Conservation (phyloP, 2,329 filamentous ascomycete genomes). For the Fusarium veterinarium region DNA sequence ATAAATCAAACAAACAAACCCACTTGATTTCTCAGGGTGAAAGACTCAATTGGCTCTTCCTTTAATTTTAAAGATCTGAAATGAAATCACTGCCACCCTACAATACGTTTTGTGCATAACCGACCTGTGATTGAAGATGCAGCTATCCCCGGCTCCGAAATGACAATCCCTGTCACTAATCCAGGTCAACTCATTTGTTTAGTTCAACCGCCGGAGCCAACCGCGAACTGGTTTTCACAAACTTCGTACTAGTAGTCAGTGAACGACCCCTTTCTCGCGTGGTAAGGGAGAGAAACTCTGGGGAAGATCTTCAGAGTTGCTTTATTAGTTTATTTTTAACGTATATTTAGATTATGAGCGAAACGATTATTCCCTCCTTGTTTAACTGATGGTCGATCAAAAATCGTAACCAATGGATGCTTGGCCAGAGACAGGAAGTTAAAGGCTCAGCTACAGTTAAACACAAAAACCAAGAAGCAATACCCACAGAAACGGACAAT, state of each 20-base stretch:
- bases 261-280: slow-evolving; percentile 11
- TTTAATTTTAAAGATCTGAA: background rate
- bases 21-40: background rate
- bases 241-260: slow-evolving; percentile 2
- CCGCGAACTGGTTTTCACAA: slow-evolving; percentile 9
- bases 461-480: background rate
- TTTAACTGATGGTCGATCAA: background rate
- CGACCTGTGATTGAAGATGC: slow-evolving; percentile 17
- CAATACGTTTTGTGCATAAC: slow-evolving; percentile 11
- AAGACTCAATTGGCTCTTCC: slow-evolving; percentile 12
- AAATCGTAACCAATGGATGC: background rate
- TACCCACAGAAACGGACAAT: background rate
- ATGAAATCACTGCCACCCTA: slow-evolving; percentile 9
- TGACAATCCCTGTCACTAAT: slow-evolving; percentile 15
- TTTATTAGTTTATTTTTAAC: background rate
- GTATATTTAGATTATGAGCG: background rate
- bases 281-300: slow-evolving; percentile 14
- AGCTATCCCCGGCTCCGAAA: slow-evolving; percentile 21
- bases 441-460: background rate
- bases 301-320: slow-evolving; percentile 24
- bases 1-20: slow-evolving; percentile 4
- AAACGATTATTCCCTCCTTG: background rate
- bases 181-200: slow-evolving; percentile 25
- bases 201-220: background rate
- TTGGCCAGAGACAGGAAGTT: background rate